Evolutionary conservation across 495 filamentous ascomycete genomes (phyloP).

Genomic region (Neurospora intermedia): DNA sequence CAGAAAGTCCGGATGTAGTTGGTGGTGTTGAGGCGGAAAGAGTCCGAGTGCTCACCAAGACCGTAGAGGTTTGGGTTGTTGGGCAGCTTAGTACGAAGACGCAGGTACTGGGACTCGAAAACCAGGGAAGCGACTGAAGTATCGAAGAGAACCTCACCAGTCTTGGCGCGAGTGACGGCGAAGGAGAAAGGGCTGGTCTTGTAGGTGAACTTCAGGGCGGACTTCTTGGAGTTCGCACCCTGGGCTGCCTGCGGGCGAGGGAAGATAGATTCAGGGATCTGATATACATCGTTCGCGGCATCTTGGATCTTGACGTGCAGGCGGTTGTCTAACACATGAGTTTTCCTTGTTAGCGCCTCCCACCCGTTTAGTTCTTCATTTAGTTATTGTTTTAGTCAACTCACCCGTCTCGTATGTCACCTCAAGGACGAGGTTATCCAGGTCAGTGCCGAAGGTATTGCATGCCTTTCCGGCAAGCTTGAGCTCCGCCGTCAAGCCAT

Average conservation of each 20-base stretch:
- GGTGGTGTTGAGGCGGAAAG: conserved; percentile 57
- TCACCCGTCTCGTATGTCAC: conserved; percentile 69
- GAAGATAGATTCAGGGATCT: conserved; percentile 64
- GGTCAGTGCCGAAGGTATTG: conserved; percentile 60
- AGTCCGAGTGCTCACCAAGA: conserved; percentile 68
- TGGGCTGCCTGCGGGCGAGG: conserved; percentile 41
- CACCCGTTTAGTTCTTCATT: background rate
- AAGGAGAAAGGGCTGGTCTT: conserved; percentile 65
- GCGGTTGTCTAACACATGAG: conserved; percentile 44
- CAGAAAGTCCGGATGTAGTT: conserved; percentile 75
- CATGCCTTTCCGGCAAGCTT: conserved; percentile 56
- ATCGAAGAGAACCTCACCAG: conserved; percentile 68
- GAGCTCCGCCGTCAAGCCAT: conserved; percentile 53
- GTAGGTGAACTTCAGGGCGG: conserved; percentile 55
- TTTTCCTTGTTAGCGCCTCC: background rate
- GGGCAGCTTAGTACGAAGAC: conserved; percentile 60
- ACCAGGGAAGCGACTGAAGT: conserved; percentile 57
- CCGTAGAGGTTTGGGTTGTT: conserved; percentile 64
- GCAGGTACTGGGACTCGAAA: conserved; percentile 72
- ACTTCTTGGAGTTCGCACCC: conserved; percentile 16
- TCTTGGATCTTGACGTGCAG: conserved; percentile 81
- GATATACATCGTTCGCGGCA: conserved; percentile 60
- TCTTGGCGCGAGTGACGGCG: conserved; percentile 49
- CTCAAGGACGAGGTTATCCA: conserved; percentile 52
- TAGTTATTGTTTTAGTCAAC: conserved; percentile 11